A percentile compares a stretch with the other conserved stretches of the same genome.
Conservation (phyloP, 345 rosid species). For the Camelina neglecta region DNA sequence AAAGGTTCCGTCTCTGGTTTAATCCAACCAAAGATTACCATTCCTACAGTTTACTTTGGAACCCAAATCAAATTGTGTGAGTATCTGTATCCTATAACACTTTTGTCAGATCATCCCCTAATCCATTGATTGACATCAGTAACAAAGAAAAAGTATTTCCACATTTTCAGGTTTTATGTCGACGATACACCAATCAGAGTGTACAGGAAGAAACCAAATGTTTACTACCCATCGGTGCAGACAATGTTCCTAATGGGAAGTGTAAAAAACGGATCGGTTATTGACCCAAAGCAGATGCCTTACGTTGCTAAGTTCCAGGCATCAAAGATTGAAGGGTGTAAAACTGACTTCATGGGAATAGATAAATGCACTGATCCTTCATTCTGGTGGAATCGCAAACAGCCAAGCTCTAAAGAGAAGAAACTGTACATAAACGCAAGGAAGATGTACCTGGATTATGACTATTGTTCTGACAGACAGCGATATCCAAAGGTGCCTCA, state of each 20-base stretch:
- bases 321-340: conserved; percentile 45
- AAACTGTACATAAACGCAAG: conserved; percentile 33
- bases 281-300: conserved; percentile 38
- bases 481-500: conserved; percentile 42
- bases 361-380: conserved; percentile 35
- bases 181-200: conserved; percentile 50
- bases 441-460: conserved; percentile 42
- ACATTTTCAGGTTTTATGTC: conserved; percentile 46
- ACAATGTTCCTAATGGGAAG: conserved; percentile 45
- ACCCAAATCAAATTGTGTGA: conserved; percentile 43
- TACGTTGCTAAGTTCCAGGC: conserved; percentile 46
- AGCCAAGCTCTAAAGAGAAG: conserved; percentile 31
- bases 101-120: conserved; percentile 5
- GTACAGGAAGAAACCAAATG: conserved; percentile 33
- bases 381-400: conserved; percentile 46
- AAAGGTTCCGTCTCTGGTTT: conserved; percentile 46
- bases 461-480: conserved; percentile 48
- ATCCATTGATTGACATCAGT: conserved; percentile 6
- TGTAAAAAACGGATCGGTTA: conserved; percentile 28
- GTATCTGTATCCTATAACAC: conserved; percentile 23
- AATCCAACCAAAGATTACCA: conserved; percentile 46
- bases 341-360: conserved; percentile 27
- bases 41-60: conserved; percentile 46
- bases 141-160: not conserved
- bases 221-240: conserved; percentile 38